phyloP scores from a whole-genome alignment of 2,329 filamentous ascomycete genomes.

The Penicillium sp. region DNA sequence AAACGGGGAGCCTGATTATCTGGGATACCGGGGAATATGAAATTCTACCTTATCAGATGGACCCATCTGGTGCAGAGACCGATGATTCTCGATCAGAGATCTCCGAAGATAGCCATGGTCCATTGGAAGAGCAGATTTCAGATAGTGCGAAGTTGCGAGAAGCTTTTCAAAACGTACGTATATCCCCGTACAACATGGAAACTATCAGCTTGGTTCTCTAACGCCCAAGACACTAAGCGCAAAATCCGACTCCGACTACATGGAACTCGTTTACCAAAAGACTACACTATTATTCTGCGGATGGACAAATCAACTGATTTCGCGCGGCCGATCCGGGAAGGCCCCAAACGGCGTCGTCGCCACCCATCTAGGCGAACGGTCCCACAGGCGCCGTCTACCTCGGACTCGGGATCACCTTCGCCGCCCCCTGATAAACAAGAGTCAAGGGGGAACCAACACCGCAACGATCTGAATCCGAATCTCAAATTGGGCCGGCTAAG shows the following conservation, averaged over 20 bases:
- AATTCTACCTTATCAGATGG: conserved; percentile 48
- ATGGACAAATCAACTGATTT: conserved; percentile 36
- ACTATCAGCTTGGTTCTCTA: background rate
- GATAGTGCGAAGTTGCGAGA: conserved; percentile 49
- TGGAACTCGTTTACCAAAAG: conserved; percentile 52
- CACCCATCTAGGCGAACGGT: background rate
- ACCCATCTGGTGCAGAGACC: conserved; percentile 36
- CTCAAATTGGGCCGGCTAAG: background rate
- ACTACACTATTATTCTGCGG: conserved; percentile 56
- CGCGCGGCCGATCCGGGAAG: conserved; percentile 12
- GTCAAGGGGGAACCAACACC: background rate
- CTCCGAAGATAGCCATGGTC: conserved; percentile 9
- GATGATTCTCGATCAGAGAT: conserved; percentile 30
- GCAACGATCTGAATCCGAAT: background rate
- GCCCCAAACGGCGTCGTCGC: conserved; percentile 25
- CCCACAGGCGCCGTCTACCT: conserved; percentile 9
- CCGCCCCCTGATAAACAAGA: background rate
- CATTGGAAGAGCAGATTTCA: conserved; percentile 14
- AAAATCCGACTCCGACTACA: conserved; percentile 59
- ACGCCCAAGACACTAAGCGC: conserved; percentile 30
- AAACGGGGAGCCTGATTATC: conserved; percentile 59
- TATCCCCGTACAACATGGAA: background rate
- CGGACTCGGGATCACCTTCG: conserved; percentile 22
- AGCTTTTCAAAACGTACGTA: conserved; percentile 49
- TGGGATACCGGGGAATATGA: conserved; percentile 63